Evolutionary conservation across 2,329 filamentous ascomycete species (phyloP).

Genomic region (Calonectria montana): DNA sequence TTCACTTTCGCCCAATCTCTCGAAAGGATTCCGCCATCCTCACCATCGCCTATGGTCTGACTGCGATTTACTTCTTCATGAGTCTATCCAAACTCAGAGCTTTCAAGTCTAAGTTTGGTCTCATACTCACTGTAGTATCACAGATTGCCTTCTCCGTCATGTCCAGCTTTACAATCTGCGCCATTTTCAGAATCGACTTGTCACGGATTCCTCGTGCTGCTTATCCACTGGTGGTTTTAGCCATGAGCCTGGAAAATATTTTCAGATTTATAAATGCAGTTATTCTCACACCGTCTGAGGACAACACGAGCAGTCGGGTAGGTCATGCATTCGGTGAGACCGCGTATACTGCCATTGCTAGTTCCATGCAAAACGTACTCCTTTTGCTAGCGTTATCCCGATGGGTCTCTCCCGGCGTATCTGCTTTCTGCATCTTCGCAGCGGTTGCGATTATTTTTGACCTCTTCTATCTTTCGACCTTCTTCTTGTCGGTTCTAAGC

Average conservation of each 20-base stretch:
- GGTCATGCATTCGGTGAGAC: slow-evolving; percentile 80
- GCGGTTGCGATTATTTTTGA: slow-evolving; percentile 81
- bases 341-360: slow-evolving; percentile 75
- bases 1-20: slow-evolving; percentile 81
- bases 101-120: slow-evolving; percentile 79
- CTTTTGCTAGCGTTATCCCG: slow-evolving; percentile 75
- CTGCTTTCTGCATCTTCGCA: slow-evolving; percentile 81
- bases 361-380: slow-evolving; percentile 75
- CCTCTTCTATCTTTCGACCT: slow-evolving; percentile 82
- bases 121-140: slow-evolving; percentile 76
- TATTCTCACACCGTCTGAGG: slow-evolving; percentile 75
- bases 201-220: slow-evolving; percentile 79
- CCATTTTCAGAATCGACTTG: slow-evolving; percentile 79
- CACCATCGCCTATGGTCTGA: slow-evolving; percentile 72
- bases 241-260: slow-evolving; percentile 83
- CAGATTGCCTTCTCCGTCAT: slow-evolving; percentile 80
- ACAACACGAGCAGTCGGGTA: slow-evolving; percentile 75
- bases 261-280: slow-evolving; percentile 83
- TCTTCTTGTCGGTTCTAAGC: slow-evolving; percentile 82
- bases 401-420: slow-evolving; percentile 76
- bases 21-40: slow-evolving; percentile 72
- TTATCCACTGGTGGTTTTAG: slow-evolving; percentile 81
- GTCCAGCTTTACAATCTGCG: slow-evolving; percentile 84
- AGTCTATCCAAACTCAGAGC: slow-evolving; percentile 77
- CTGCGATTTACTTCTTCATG: slow-evolving; percentile 72